Conservation (phyloP, 177 flowering plant genomes). For the Tripterygium wilfordii region DNA sequence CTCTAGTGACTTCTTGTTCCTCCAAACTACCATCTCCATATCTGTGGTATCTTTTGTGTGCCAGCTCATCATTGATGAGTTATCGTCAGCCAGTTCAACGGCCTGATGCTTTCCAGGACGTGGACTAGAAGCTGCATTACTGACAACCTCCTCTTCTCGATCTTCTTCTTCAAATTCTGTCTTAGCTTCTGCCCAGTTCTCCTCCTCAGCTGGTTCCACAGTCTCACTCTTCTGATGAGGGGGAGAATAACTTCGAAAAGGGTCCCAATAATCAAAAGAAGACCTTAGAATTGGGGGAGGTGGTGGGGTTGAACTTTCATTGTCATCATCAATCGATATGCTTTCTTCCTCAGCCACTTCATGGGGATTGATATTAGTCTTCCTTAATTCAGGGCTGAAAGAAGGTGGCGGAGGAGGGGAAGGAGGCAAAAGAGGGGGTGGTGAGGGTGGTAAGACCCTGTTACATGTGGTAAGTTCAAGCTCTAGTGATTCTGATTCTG, state of each 20-base stretch:
- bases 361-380: conserved; percentile 6
- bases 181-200: conserved; percentile 68
- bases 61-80: conserved; percentile 50
- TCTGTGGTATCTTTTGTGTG: conserved; percentile 38
- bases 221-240: conserved; percentile 18
- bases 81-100: conserved; percentile 41
- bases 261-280: conserved; percentile 54
- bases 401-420: conserved; percentile 67
- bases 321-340: conserved; percentile 36
- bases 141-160: conserved; percentile 16
- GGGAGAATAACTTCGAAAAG: conserved; percentile 29
- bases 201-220: conserved; percentile 48
- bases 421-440: conserved; percentile 56
- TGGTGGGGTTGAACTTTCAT: conserved; percentile 31
- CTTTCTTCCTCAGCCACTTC: conserved; percentile 31
- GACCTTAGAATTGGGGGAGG: conserved; percentile 42
- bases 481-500: conserved; percentile 61
- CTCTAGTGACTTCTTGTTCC: conserved; percentile 48
- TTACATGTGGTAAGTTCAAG: conserved; percentile 25
- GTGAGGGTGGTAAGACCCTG: conserved; percentile 33
- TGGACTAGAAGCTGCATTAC: conserved; percentile 10
- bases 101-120: conserved; percentile 16
- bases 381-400: conserved; percentile 47
- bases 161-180: conserved; percentile 65
- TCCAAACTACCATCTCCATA: conserved; percentile 43